A percentile compares a stretch with the other conserved stretches of the same genome.
Conservation (phyloP, 2,329 filamentous ascomycete genomes). For the Sclerotinia spermophila region DNA sequence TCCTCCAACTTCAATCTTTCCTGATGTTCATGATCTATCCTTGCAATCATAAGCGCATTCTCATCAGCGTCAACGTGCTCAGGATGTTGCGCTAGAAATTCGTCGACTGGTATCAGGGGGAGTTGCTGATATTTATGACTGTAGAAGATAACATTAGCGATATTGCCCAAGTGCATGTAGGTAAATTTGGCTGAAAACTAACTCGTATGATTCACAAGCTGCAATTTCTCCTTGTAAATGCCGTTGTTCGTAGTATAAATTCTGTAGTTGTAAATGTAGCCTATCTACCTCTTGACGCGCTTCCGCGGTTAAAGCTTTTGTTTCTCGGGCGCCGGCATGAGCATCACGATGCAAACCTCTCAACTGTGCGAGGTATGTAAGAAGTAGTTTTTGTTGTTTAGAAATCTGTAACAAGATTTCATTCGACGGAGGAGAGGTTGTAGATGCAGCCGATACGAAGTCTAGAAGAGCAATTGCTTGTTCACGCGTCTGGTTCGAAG, state of each 20-base stretch:
- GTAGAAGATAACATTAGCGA: constrained; percentile 8
- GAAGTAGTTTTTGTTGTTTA: constrained; percentile 74
- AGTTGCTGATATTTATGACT: constrained; percentile 87
- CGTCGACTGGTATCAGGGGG: constrained; percentile 76
- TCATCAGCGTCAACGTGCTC: constrained; percentile 70
- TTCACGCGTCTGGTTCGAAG: constrained; percentile 68
- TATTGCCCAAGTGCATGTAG: not conserved
- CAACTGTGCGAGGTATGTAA: constrained; percentile 73
- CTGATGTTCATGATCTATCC: constrained; percentile 85
- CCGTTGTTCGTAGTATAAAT: constrained; percentile 92
- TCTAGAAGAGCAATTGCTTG: constrained; percentile 67
- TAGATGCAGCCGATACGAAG: constrained; percentile 53
- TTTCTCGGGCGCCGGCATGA: constrained; percentile 75
- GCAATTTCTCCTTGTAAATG: constrained; percentile 86
- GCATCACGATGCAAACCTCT: constrained; percentile 81
- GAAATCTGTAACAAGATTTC: constrained; percentile 57
- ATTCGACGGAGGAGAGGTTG: constrained; percentile 44
- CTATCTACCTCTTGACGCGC: constrained; percentile 87
- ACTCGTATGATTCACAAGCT: constrained; percentile 91
- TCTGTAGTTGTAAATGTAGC: constrained; percentile 88
- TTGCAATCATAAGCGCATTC: constrained; percentile 79
- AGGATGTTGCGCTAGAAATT: constrained; percentile 74
- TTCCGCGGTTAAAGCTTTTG: constrained; percentile 81
- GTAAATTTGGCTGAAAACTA: constrained; percentile 40
- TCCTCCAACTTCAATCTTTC: constrained; percentile 84